These are phyloP conservation scores for Fusarium sp. DNA, from an alignment of 2,329 filamentous ascomycete genomes.

Conservation along the genomic window DNA sequence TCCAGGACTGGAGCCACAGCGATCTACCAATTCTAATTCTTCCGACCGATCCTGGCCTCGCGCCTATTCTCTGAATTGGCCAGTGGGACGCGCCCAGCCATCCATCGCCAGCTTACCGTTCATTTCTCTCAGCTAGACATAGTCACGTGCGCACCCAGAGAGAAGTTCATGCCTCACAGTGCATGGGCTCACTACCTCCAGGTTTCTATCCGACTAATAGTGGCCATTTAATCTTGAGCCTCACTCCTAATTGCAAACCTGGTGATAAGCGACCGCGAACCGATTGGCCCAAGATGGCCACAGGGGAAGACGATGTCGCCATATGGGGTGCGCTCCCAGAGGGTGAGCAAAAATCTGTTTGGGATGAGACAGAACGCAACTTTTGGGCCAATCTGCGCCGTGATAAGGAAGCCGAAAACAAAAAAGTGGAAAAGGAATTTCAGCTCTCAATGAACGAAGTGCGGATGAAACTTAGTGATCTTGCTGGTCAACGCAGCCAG, in stretches of 20 bases:
- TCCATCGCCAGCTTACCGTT: constrained; percentile 2
- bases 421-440: constrained; percentile 41
- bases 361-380: constrained; percentile 50
- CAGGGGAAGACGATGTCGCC: constrained; percentile 38
- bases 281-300: constrained; percentile 32
- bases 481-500: constrained; percentile 44
- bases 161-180: constrained; percentile 13
- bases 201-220: constrained; percentile 2
- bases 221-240: neutral
- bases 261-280: neutral
- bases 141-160: constrained; percentile 15
- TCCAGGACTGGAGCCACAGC: constrained; percentile 32
- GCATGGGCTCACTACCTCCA: constrained; percentile 3
- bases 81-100: constrained; percentile 15
- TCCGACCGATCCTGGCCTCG: constrained; percentile 22
- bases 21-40: constrained; percentile 29
- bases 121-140: constrained; percentile 3
- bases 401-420: constrained; percentile 39
- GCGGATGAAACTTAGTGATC: constrained; percentile 44
- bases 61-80: constrained; percentile 16
- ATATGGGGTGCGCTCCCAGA: constrained; percentile 45
- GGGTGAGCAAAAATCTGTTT: constrained; percentile 48
- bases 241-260: neutral
- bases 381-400: constrained; percentile 47
- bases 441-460: constrained; percentile 40